These are phyloP conservation scores for Mrakia hoshinonis DNA, from an alignment of 768 basidiomycete species.

Conservation along the genomic window DNA sequence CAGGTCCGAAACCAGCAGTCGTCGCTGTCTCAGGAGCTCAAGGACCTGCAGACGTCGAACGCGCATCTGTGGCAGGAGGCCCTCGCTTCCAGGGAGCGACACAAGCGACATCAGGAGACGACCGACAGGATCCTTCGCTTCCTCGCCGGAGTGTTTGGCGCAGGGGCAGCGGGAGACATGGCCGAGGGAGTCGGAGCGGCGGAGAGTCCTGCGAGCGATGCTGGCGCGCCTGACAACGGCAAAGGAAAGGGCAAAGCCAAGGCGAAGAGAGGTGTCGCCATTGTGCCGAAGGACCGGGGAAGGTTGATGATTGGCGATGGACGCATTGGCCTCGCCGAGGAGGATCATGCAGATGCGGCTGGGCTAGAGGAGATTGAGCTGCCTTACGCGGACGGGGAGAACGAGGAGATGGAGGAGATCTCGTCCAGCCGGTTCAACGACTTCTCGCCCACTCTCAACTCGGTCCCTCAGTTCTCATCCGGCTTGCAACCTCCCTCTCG, in stretches of 20 bases:
- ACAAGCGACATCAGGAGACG: conserved; percentile 91
- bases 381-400: conserved; percentile 1
- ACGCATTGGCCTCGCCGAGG: conserved; percentile 1
- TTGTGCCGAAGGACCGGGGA: conserved; percentile 14
- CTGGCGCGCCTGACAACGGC: background rate
- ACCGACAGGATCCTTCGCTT: conserved; percentile 93
- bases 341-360: background rate
- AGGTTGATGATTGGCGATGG: conserved; percentile 25
- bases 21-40: conserved; percentile 78
- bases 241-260: background rate
- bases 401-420: conserved; percentile 29
- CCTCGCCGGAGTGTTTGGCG: conserved; percentile 75
- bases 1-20: conserved; percentile 87
- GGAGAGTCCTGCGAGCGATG: background rate
- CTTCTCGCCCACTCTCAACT: conserved; percentile 3
- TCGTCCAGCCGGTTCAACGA: conserved; percentile 16
- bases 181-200: background rate
- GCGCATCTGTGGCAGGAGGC: conserved; percentile 90
- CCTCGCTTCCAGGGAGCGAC: conserved; percentile 61
- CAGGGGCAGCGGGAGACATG: conserved; percentile 25
- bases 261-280: conserved; percentile 8
- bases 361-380: conserved; percentile 17
- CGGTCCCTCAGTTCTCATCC: background rate
- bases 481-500: background rate
- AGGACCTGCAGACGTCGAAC: conserved; percentile 77